Evolutionary conservation across 305 asterid genomes (phyloP).

Genomic region (Ilex paraguariensis): DNA sequence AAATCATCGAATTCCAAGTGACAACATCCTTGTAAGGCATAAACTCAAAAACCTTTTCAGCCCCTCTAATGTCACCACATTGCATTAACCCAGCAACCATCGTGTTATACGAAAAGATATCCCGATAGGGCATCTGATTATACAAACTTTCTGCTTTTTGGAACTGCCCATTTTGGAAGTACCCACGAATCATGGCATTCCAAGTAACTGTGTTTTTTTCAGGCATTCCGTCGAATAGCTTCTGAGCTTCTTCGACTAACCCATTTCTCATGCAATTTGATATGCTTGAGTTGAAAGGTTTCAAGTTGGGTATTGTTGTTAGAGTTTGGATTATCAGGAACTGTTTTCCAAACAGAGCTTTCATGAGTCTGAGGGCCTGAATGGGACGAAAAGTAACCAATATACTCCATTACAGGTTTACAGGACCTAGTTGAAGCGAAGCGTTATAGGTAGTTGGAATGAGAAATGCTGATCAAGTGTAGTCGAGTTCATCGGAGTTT

Average conservation of each 20-base stretch:
- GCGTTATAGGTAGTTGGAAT: too few relatives aligned
- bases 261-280: constrained; percentile 45
- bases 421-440: too few relatives aligned
- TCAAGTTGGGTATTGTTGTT: constrained; percentile 28
- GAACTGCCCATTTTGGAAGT: constrained; percentile 44
- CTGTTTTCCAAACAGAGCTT: constrained; percentile 15
- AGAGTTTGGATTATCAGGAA: constrained; percentile 9
- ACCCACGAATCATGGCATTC: constrained; percentile 62
- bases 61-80: constrained; percentile 50
- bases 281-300: constrained; percentile 30
- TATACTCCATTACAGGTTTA: constrained; percentile 28
- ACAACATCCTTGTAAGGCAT: constrained; percentile 46
- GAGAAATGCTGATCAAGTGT: too few relatives aligned
- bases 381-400: constrained; percentile 21
- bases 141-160: constrained; percentile 36
- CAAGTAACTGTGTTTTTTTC: constrained; percentile 45
- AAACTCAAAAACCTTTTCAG: constrained; percentile 39
- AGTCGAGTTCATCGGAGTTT: too few relatives aligned
- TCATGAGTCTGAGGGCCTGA: constrained; percentile 21
- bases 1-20: constrained; percentile 55
- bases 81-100: constrained; percentile 51
- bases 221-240: constrained; percentile 58
- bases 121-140: constrained; percentile 40
- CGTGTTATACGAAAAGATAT: constrained; percentile 46
- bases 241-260: constrained; percentile 36